phyloP scores from a whole-genome alignment of 108 stramenopile genomes.

The Cyclotella baltica region DNA sequence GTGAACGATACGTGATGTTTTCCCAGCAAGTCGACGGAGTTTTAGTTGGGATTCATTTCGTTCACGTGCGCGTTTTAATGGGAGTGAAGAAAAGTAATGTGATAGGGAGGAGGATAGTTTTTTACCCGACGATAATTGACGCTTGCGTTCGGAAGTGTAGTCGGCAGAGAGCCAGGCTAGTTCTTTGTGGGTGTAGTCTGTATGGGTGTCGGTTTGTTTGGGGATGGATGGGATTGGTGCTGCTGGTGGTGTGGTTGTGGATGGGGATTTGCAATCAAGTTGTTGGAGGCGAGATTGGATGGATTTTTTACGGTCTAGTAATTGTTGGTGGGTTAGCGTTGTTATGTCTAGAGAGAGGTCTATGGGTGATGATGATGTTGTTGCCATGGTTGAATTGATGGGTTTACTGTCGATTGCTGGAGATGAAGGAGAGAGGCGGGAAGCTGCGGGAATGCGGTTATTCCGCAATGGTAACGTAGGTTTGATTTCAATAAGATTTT shows the following conservation, averaged over 20 bases:
- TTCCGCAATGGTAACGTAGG: too few relatives aligned
- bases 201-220: constrained; percentile 70
- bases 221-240: constrained; percentile 17
- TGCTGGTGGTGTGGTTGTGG: background rate
- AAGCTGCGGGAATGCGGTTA: too few relatives aligned
- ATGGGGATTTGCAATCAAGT: background rate
- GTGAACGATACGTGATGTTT: constrained; percentile 50
- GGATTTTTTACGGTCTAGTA: constrained; percentile 29
- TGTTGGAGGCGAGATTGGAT: constrained; percentile 22
- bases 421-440: too few relatives aligned
- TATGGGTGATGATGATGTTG: background rate
- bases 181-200: constrained; percentile 86
- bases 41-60: constrained; percentile 61
- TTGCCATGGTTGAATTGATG: background rate
- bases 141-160: constrained; percentile 83
- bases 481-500: too few relatives aligned
- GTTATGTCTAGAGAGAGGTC: background rate
- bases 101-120: constrained; percentile 56
- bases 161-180: constrained; percentile 77
- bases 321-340: constrained; percentile 9
- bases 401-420: background rate
- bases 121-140: constrained; percentile 67
- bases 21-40: constrained; percentile 61
- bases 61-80: constrained; percentile 50
- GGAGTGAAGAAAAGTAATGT: constrained; percentile 58